phyloP scores from a whole-genome alignment of 2,329 filamentous ascomycete species.

The Cercospora sojina region DNA sequence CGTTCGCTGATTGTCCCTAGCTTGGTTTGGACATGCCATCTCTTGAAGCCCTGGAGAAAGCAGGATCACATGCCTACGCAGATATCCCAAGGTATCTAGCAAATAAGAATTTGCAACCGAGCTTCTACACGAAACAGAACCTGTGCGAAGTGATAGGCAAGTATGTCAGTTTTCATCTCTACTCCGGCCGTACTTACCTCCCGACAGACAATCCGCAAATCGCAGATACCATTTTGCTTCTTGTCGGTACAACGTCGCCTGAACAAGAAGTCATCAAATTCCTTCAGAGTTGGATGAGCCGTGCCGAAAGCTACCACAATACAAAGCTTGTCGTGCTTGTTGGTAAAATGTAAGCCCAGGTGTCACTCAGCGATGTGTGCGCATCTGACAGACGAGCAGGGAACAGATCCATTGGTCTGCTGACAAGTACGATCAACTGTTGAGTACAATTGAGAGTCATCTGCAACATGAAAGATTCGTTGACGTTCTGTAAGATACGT shows the following conservation, averaged over 20 bases:
- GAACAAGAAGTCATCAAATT: neutral
- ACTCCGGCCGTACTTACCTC: neutral
- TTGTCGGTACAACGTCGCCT: neutral
- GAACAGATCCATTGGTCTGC: slow-evolving; percentile 3
- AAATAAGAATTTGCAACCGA: neutral
- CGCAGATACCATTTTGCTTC: slow-evolving; percentile 2
- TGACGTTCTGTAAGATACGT: slow-evolving; percentile 8
- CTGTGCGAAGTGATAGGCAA: slow-evolving; percentile 6
- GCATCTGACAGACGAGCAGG: slow-evolving; percentile 2
- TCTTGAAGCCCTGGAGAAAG: slow-evolving; percentile 5
- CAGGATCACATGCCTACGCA: neutral
- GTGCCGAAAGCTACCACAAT: neutral
- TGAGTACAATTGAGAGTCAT: neutral
- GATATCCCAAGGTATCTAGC: neutral
- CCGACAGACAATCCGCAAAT: slow-evolving; percentile 1
- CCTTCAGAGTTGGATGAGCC: slow-evolving; percentile 1
- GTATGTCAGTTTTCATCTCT: neutral
- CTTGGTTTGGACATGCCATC: slow-evolving; percentile 3
- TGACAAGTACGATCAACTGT: neutral
- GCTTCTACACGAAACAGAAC: slow-evolving; percentile 4
- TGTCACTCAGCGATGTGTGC: neutral
- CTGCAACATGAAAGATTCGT: neutral
- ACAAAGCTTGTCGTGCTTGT: slow-evolving; percentile 4
- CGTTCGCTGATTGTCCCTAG: slow-evolving; percentile 1
- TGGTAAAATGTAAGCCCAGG: slow-evolving; percentile 1